Percentiles rank a stretch among this genome's conserved stretches.
Conservation (phyloP, 2,329 filamentous ascomycete genomes). For the Paecilomyces sp. region DNA sequence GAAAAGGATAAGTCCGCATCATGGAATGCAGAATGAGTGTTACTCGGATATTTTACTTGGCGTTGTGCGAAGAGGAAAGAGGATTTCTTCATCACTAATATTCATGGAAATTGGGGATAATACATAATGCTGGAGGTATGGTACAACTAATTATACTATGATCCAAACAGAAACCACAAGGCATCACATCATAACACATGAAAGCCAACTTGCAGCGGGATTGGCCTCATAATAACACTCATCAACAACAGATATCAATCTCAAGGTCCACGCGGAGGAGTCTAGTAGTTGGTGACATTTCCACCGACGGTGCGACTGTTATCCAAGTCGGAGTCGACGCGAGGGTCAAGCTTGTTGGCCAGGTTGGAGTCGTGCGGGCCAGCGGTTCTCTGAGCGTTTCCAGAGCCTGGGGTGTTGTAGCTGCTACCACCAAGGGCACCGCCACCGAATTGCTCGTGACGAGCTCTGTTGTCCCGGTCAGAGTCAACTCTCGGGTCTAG, state of each 20-base stretch:
- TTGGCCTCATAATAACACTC: neutral
- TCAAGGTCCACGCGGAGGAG: neutral
- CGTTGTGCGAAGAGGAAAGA: neutral
- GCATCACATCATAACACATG: neutral
- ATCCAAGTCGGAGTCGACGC: constrained; percentile 41
- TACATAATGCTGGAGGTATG: neutral
- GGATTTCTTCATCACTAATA: neutral
- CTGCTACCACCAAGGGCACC: constrained; percentile 4
- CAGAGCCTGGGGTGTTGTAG: constrained; percentile 7
- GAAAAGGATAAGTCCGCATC: too few relatives aligned
- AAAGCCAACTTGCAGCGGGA: neutral
- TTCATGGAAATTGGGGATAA: neutral
- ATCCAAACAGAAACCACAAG: neutral
- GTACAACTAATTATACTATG: neutral
- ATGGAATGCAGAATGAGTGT: neutral
- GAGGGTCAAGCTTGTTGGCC: constrained; percentile 47
- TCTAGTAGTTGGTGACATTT: neutral
- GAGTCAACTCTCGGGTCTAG: constrained; percentile 46
- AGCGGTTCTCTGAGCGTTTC: constrained; percentile 7
- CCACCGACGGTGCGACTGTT: constrained; percentile 3
- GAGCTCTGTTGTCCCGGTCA: constrained; percentile 7
- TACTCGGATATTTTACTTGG: neutral
- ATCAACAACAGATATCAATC: neutral
- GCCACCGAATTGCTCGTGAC: constrained; percentile 5
- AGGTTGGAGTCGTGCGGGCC: constrained; percentile 40